These are phyloP conservation scores for Pythium insidiosum DNA, from an alignment of 352 stramenopile genomes.

Conservation along the genomic window DNA sequence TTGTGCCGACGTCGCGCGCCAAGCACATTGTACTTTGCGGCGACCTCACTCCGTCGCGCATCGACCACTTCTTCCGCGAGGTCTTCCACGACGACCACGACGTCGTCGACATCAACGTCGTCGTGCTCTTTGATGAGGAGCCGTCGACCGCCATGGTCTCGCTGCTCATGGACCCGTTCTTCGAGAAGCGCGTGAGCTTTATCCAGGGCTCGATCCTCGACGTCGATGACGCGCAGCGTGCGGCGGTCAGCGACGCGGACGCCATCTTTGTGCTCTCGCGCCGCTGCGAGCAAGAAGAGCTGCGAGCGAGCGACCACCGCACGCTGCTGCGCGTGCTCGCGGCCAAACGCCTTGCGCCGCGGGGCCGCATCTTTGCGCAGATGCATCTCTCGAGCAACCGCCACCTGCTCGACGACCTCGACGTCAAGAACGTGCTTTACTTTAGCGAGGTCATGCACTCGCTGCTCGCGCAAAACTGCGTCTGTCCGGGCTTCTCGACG, in stretches of 20 bases:
- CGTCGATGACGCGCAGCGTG: constrained; percentile 66
- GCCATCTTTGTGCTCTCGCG: constrained; percentile 77
- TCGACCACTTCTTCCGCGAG: constrained; percentile 82
- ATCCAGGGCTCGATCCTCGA: constrained; percentile 77
- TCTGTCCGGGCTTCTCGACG: constrained; percentile 80
- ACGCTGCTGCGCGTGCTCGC: constrained; percentile 77
- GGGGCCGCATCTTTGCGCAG: constrained; percentile 55
- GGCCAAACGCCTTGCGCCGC: constrained; percentile 50
- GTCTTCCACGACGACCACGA: constrained; percentile 86
- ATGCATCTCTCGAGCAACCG: constrained; percentile 73
- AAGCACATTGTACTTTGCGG: constrained; percentile 80
- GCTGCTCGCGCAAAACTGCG: constrained; percentile 77
- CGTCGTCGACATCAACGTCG: constrained; percentile 67
- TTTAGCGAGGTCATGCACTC: constrained; percentile 77
- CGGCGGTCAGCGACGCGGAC: constrained; percentile 47
- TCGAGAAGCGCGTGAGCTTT: constrained; percentile 76
- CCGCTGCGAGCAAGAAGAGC: constrained; percentile 56
- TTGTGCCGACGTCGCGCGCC: constrained; percentile 50
- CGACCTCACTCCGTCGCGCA: constrained; percentile 70
- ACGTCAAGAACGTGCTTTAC: constrained; percentile 72
- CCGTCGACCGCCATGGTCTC: constrained; percentile 66
- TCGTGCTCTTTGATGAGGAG: constrained; percentile 71
- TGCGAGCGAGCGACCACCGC: constrained; percentile 63
- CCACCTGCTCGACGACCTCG: constrained; percentile 63
- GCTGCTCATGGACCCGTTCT: constrained; percentile 78